Evolutionary conservation across 2,329 filamentous ascomycete species (phyloP), one percentile per base, ranked within the genome.

Genomic region (Neofusicoccum umdonicola): DNA sequence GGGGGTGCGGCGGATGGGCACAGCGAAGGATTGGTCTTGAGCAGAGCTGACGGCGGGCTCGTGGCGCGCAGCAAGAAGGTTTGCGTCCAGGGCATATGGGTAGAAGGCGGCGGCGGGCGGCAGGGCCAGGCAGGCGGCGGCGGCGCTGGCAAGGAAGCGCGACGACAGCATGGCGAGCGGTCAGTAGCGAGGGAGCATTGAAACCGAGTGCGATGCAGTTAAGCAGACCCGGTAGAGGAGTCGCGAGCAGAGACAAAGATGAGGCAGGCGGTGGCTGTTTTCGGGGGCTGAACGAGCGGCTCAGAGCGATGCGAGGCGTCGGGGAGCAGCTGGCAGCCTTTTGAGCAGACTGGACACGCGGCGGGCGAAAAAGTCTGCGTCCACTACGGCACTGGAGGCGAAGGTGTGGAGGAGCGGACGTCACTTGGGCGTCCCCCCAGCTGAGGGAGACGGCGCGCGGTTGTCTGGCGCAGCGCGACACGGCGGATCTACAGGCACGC

Each of bases 101-200:
- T 78, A 78, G 68, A 78, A 78, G 15, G 75, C 75, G 6, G 69
- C 67, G 13, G 65, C 73, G 15, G 69, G 67, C 3, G 63, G 62
- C 51, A 57, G 31, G 41, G 44, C 42, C 27, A 45, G 37, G 17
- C 13, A 35, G 56, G 31, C 39, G 41, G 39, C 39, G 22, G 52
- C 19, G 13, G 27, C 39, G 54, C 39, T 19, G 22, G 54, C 54
- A 17, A 58, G 41, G 31, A 47, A n/a, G 31, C 42, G 56, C 9
- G 31, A 47, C 6, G 42, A 22, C 6, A 47, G 39, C 61, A 56
- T 56, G 41, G 41, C 39, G 41, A 54, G 48, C 27, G 27, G 27
- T 31, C 6, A 31, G 6, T 31, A 63, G 48, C 35, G 39, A 54
- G 50, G 39, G 31, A 42, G 61, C 61, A 63, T 63, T 54, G 42